phyloP scores from a whole-genome alignment of 2,329 filamentous ascomycete genomes.

The Microdochium bolleyi region DNA sequence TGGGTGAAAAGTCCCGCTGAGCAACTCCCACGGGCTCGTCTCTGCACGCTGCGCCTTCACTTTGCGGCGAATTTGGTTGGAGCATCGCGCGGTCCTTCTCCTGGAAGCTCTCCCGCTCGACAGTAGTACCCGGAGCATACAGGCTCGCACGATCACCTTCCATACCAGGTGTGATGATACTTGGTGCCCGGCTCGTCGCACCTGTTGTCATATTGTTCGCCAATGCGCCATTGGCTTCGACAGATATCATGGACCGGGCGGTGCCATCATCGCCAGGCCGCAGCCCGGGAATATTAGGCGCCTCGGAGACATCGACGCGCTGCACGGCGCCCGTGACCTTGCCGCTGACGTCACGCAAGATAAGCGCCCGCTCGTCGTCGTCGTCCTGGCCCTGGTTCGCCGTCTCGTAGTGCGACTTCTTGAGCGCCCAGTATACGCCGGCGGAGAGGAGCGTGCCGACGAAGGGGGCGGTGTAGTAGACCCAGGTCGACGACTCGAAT shows the following conservation, averaged over 20 bases:
- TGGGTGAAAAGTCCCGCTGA: neutral
- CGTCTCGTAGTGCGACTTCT: slow-evolving; percentile 41
- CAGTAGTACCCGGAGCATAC: neutral
- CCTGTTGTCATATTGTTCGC: neutral
- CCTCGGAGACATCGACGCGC: neutral
- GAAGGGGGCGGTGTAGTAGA: slow-evolving; percentile 46
- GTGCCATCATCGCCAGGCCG: neutral
- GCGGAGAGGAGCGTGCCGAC: slow-evolving; percentile 40
- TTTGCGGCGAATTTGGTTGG: neutral
- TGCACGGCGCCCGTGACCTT: neutral
- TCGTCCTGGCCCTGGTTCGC: slow-evolving; percentile 40
- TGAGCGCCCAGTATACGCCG: slow-evolving; percentile 41
- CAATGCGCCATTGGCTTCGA: neutral
- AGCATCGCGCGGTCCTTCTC: neutral
- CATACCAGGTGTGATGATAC: neutral
- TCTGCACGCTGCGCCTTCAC: neutral
- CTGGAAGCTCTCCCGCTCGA: neutral
- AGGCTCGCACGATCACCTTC: neutral
- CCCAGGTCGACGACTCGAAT: slow-evolving; percentile 34
- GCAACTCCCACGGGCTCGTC: neutral
- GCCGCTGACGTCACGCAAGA: neutral
- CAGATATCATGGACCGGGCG: neutral
- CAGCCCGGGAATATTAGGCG: neutral
- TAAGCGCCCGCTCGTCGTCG: neutral
- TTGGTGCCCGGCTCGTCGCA: neutral